Conservation (phyloP, 2,329 filamentous ascomycete genomes). For the Ophiocordyceps camponoti-rufipedis region DNA sequence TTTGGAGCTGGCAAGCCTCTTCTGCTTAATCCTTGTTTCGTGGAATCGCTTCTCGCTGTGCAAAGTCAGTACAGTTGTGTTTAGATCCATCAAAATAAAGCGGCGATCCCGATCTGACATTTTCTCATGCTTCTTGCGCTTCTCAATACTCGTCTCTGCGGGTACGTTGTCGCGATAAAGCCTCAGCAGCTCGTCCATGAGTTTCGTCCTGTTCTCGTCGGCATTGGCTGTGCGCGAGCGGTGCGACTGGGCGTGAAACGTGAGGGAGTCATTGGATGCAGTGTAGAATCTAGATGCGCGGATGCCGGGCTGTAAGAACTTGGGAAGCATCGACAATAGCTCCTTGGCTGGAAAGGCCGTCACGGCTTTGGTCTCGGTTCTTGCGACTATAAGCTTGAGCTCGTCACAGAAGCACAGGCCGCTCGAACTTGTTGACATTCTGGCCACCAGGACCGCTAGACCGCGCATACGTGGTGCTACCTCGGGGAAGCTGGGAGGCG, state of each 20-base stretch:
- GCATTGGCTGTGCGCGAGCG: conserved; percentile 32
- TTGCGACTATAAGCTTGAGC: conserved; percentile 13
- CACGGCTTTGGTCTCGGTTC: conserved; percentile 41
- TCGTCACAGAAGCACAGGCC: neutral
- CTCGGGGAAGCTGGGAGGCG: conserved; percentile 25
- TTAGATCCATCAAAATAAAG: neutral
- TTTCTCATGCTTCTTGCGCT: conserved; percentile 27
- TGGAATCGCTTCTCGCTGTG: conserved; percentile 27
- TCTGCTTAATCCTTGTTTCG: conserved; percentile 23
- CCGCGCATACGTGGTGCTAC: conserved; percentile 34
- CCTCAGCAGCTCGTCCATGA: conserved; percentile 26
- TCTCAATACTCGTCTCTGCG: conserved; percentile 24
- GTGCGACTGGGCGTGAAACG: conserved; percentile 35
- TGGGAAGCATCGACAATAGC: conserved; percentile 25
- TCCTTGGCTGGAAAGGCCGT: conserved; percentile 32
- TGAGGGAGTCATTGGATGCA: conserved; percentile 29
- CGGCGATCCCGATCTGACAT: conserved; percentile 17
- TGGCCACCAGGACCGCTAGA: conserved; percentile 43
- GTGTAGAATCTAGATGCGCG: conserved; percentile 37
- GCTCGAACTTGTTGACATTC: conserved; percentile 40
- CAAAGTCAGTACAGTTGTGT: neutral
- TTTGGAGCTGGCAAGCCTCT: conserved; percentile 30
- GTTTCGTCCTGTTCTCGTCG: conserved; percentile 31
- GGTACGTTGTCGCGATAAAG: conserved; percentile 30
- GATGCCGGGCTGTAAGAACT: conserved; percentile 25